Evolutionary conservation across 2,329 filamentous ascomycete species (phyloP), one percentile per base, ranked within the genome.

Genomic region (Pseudonectria buxi): DNA sequence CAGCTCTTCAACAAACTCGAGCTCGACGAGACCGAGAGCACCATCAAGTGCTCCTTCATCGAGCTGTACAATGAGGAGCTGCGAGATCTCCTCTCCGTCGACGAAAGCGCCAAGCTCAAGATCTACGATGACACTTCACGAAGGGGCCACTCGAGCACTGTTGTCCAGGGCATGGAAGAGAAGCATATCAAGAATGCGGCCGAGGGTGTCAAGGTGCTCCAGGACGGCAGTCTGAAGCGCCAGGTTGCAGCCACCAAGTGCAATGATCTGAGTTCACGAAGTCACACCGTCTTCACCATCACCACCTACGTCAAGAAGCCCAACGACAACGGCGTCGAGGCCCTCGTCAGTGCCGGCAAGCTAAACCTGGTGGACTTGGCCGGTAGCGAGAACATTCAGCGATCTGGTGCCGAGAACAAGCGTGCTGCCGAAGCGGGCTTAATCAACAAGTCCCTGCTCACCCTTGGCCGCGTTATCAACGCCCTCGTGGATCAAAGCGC

Each of bases 171-270:
- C 4, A 94, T 98, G 87, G 94, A 96, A 59, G 92, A 98, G 62
- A 83, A 84, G 6, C 86, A 95, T 58, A 94, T 98, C 53, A 85
- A 86, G 55, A 84, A 71, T 45, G 89, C 92, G 1, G 72, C 76
- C 10, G 83, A 88, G 33, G 92, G 92, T 41, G 89, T 98, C 61
- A 84, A 86, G 62, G 73, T 95, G 43, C 75, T 98, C 30, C 86
- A 92, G 51, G 75, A 83, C 45, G 94, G 92, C 43, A 95, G 88
- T 60, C 74, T 92, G 64, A 94, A 89, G 62, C 83, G 92, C 32
- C 92, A 98, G 62, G 92, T 98, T n/a, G 94, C 92, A 6, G 88
- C 94, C 4, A 98, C 92, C n/a, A 96, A 96, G 63, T 98, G 92
- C 74, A 98, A 98, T 59, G 92, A 98, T 53, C 77, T 96, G 36